A percentile compares a stretch with the other conserved stretches of the same genome.
Evolutionary conservation across 768 basidiomycete genomes (phyloP).

Genomic region (Mycena rebaudengoi): DNA sequence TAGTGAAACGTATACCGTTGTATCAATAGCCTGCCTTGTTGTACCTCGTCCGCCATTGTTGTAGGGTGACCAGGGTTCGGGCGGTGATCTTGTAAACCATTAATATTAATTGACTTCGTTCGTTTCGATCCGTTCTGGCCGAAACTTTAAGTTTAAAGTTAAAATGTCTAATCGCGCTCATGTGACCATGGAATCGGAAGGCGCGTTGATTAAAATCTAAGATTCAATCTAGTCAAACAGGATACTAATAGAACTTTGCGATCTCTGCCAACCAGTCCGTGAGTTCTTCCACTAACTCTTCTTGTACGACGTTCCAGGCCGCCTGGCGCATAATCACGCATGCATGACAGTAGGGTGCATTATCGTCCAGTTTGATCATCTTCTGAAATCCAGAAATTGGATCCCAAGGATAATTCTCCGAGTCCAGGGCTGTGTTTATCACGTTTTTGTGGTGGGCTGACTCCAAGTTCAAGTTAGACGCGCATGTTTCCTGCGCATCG

Average conservation of each 20-base stretch:
- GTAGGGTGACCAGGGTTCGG: neutral
- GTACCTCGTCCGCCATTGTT: neutral
- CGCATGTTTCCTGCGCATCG: too few species aligned
- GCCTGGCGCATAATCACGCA: neutral
- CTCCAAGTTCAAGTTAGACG: too few species aligned
- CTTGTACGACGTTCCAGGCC: neutral
- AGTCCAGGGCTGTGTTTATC: too few species aligned
- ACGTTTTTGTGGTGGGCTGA: too few species aligned
- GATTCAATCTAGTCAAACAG: too few species aligned
- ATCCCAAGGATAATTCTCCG: too few species aligned
- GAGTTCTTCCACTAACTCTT: neutral
- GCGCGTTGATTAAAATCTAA: neutral
- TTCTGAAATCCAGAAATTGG: too few species aligned
- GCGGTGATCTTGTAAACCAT: neutral
- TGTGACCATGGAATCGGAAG: neutral
- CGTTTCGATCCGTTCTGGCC: neutral
- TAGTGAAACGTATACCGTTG: too few species aligned
- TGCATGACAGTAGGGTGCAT: neutral
- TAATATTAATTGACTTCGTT: neutral
- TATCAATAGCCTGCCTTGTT: slow-evolving; percentile 18
- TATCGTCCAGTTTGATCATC: too few species aligned
- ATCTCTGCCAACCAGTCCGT: neutral
- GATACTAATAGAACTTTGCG: neutral
- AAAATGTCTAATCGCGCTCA: neutral
- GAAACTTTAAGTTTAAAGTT: neutral